phyloP scores from a whole-genome alignment of 2,329 filamentous ascomycete genomes.

The Botrytis hyacinthi region DNA sequence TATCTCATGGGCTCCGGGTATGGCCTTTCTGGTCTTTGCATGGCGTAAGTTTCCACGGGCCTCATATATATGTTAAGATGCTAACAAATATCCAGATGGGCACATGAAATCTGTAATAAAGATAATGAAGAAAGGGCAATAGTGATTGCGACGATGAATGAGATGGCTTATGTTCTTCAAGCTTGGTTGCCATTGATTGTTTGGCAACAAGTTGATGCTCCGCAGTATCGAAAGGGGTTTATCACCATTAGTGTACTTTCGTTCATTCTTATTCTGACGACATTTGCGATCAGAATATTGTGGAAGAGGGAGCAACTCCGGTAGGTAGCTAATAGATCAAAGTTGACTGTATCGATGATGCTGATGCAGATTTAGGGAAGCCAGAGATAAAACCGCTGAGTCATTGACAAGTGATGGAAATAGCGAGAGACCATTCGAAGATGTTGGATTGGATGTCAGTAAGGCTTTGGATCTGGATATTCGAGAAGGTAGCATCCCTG shows the following conservation, averaged over 20 bases:
- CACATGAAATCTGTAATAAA: constrained; percentile 52
- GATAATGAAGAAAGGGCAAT: constrained; percentile 66
- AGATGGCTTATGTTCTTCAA: constrained; percentile 67
- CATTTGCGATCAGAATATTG: constrained; percentile 21
- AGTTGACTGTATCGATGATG: not conserved
- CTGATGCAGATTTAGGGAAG: constrained; percentile 1
- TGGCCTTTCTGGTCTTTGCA: constrained; percentile 41
- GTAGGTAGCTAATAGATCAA: not conserved
- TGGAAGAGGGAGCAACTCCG: constrained; percentile 22
- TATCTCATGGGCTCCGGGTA: constrained; percentile 45
- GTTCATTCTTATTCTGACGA: constrained; percentile 29
- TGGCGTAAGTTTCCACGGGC: constrained; percentile 42
- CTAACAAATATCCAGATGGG: constrained; percentile 42
- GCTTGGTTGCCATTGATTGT: constrained; percentile 66
- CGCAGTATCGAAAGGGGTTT: constrained; percentile 59
- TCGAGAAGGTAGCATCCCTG: not conserved
- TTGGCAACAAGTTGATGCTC: constrained; percentile 64
- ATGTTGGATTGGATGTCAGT: not conserved
- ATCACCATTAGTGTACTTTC: constrained; percentile 53
- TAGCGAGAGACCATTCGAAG: not conserved
- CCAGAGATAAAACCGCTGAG: not conserved
- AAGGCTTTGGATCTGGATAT: not conserved
- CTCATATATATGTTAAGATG: not conserved
- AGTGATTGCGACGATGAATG: constrained; percentile 65
- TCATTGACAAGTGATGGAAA: not conserved